A percentile compares a stretch with the other conserved stretches of the same genome.
Evolutionary conservation across 2,329 filamentous ascomycete genomes (phyloP).

Genomic region (Calonectria fujianensis): DNA sequence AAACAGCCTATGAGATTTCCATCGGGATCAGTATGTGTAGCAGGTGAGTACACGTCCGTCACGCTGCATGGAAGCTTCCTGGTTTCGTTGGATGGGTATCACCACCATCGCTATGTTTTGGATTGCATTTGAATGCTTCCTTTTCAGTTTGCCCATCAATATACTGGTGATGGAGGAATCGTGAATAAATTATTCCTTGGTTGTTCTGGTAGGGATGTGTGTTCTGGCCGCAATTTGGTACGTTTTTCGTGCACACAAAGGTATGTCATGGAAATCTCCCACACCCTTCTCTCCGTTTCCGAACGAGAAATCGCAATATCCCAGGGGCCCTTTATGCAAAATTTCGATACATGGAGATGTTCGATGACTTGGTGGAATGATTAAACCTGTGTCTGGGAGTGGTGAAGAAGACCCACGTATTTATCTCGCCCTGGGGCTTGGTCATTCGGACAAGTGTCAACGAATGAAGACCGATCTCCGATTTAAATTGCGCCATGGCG

Average conservation of each 20-base stretch:
- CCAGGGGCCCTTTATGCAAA: not conserved
- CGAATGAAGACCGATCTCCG: not conserved
- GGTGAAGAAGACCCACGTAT: not conserved
- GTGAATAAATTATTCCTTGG: constrained; percentile 1
- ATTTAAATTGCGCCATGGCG: not conserved
- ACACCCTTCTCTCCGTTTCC: not conserved
- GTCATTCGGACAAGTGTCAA: not conserved
- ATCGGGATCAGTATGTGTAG: not conserved
- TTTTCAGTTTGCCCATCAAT: constrained; percentile 4
- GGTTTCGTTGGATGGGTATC: not conserved
- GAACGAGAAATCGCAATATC: not conserved
- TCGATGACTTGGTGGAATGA: not conserved
- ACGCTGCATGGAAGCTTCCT: not conserved
- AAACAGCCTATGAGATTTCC: not conserved
- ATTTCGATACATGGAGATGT: not conserved
- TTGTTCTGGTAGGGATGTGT: not conserved
- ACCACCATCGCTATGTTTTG: not conserved
- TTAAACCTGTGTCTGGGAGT: not conserved
- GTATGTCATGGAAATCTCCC: not conserved
- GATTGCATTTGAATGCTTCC: not conserved
- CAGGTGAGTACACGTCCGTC: not conserved
- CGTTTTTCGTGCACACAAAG: not conserved
- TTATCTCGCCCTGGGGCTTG: not conserved
- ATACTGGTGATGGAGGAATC: not conserved
- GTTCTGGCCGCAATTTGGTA: not conserved